Evolutionary conservation across 1,284 basidiomycete genomes (phyloP), one percentile per base, ranked within the genome.

Genomic region (Dichomitus squalens): DNA sequence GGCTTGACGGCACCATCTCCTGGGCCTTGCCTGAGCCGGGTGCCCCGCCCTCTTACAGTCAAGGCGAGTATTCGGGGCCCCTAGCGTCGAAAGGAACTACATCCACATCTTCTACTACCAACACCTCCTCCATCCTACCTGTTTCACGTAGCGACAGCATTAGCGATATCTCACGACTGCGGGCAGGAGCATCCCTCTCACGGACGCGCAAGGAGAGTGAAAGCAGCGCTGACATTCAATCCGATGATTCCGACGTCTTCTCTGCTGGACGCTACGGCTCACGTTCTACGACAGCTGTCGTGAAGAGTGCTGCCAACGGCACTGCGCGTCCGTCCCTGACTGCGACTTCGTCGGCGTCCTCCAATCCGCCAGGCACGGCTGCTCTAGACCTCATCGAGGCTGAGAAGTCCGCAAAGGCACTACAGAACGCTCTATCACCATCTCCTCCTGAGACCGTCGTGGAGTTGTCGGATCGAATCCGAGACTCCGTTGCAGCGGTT

Each of bases 191-290:
- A n/a, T 53, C 55, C 14, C 56, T 52, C 9, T 62, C 61, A 47
- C 56, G 58, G 34, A 63, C 61, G n/a, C 75, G 67, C 61, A 66
- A 64, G 23, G 66, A 66, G 31, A 67, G 64, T 36, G 67, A 75
- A 27, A 73, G 72, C 49, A 73, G 70, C 40, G 72, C 70, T 20
- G 78, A 79, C 36, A 81, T 86, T 33, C 85, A 87, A 67, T 92
- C 90, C n/a, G 90, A 93, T 61, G 87, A 87, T 66, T 91, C 88
- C n/a, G 88, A 87, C 47, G 75, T 89, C 44, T 83, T 86, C 48
- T 87, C 87, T 18, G 70, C 76, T 29, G 80, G 82, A 57, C 70
- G 70, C 9, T 75, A 73, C 41, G 66, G 66, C 20, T 58, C 65
- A 7, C 63, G 62, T 33, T 66, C 70, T 4, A 66, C 67, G 9